phyloP scores from a whole-genome alignment of 176 grass and related monocot species.

The Ensete glaucum region DNA sequence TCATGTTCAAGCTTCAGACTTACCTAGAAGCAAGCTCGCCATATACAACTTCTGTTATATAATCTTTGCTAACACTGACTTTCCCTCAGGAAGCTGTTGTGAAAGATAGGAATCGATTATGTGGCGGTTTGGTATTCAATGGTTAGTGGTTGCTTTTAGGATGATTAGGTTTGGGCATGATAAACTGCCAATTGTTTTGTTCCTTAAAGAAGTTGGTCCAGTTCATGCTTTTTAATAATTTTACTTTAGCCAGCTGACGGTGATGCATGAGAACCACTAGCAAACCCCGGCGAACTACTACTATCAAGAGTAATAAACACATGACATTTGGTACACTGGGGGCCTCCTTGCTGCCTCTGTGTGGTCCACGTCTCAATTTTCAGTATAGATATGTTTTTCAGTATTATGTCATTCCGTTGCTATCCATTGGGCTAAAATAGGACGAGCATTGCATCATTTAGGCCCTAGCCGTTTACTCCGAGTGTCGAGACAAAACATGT shows the following conservation, averaged over 20 bases:
- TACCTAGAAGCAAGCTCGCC: neutral
- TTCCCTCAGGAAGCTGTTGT: neutral
- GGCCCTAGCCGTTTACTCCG: neutral
- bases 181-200: no score
- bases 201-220: no score
- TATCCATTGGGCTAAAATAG: neutral
- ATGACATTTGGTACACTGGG: no score
- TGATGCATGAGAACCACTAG: no score
- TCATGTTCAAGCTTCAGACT: neutral
- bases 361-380: neutral
- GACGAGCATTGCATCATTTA: neutral
- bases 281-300: no score
- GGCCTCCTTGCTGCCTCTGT: neutral
- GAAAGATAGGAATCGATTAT: neutral
- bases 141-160: no score
- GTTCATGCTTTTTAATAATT: no score
- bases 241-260: no score
- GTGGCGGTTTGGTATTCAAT: neutral
- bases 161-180: no score
- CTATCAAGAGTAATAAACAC: no score
- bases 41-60: neutral
- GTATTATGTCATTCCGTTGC: neutral
- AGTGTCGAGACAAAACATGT: neutral
- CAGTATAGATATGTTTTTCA: neutral
- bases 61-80: neutral